These are phyloP conservation scores for Glomus cerebriforme DNA, from an alignment of 192 early-diverging fungal genomes.

Conservation along the genomic window DNA sequence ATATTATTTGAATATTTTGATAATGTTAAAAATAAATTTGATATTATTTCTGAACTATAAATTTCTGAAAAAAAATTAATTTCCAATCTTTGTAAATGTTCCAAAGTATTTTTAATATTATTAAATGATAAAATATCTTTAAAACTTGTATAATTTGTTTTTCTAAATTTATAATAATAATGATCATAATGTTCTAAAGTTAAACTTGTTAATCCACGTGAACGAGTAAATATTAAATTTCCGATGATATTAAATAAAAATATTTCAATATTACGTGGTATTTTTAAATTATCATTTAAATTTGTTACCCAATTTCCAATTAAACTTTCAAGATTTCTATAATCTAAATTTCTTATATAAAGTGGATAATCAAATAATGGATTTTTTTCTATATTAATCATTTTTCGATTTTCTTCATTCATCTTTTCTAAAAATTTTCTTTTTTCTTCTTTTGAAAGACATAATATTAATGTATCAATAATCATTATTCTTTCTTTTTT, in stretches of 20 bases:
- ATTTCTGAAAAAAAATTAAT: background rate
- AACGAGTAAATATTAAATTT: constrained; percentile 4
- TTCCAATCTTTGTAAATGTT: background rate
- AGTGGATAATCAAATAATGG: background rate
- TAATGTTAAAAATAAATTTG: background rate
- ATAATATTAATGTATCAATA: background rate
- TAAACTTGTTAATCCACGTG: no score
- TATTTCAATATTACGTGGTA: background rate
- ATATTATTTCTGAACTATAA: background rate
- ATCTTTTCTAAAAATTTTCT: background rate
- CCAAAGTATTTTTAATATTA: background rate
- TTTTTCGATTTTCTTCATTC: background rate
- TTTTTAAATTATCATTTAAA: background rate
- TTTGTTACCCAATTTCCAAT: background rate
- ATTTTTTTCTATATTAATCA: no score
- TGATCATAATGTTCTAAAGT: background rate
- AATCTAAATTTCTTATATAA: background rate
- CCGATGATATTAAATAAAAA: background rate
- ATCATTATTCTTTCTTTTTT: background rate
- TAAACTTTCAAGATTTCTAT: background rate
- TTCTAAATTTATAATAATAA: background rate
- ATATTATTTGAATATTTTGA: background rate
- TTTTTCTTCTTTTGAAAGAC: background rate
- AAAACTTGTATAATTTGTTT: background rate
- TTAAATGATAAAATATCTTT: background rate